Evolutionary conservation across 2,329 filamentous ascomycete genomes (phyloP).

Genomic region (Fusarium humuli): DNA sequence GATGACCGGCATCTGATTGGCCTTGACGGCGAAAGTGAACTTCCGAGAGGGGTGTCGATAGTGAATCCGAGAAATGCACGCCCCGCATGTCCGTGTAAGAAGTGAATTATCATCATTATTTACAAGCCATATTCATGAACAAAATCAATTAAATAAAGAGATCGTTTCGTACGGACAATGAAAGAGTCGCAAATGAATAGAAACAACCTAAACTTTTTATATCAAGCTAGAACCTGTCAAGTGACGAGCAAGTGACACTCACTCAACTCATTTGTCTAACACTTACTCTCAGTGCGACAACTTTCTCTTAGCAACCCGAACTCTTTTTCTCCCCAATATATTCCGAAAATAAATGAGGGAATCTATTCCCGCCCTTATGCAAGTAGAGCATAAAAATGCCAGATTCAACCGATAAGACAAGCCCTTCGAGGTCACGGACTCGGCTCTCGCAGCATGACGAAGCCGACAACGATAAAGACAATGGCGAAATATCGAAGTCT

Average conservation of each 20-base stretch:
- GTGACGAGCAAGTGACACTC: slow-evolving; percentile 4
- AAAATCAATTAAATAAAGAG: not conserved
- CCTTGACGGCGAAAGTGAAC: slow-evolving; percentile 45
- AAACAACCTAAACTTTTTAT: no score
- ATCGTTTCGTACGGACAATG: not conserved
- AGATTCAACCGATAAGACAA: slow-evolving; percentile 5
- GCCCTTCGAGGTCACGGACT: slow-evolving; percentile 18
- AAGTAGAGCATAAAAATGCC: slow-evolving; percentile 13
- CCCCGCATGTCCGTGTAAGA: slow-evolving; percentile 22
- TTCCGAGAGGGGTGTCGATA: slow-evolving; percentile 40
- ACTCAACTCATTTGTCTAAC: slow-evolving; percentile 2
- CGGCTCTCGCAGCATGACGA: slow-evolving; percentile 5
- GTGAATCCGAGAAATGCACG: slow-evolving; percentile 22
- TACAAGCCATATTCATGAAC: not conserved
- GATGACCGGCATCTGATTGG: slow-evolving; percentile 46
- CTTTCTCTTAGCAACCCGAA: slow-evolving; percentile 12
- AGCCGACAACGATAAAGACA: slow-evolving; percentile 8
- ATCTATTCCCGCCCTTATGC: not conserved
- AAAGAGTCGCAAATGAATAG: fast-evolving
- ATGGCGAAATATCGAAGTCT: slow-evolving; percentile 12
- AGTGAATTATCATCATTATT: slow-evolving; percentile 3
- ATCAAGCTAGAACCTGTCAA: not conserved
- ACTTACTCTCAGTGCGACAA: slow-evolving; percentile 20
- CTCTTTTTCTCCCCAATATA: slow-evolving; percentile 12
- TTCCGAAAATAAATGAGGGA: not conserved